A percentile compares a stretch with the other conserved stretches of the same genome.
phyloP scores from a whole-genome alignment of 2,329 filamentous ascomycete species.

The Pestalotiopsis sp. region DNA sequence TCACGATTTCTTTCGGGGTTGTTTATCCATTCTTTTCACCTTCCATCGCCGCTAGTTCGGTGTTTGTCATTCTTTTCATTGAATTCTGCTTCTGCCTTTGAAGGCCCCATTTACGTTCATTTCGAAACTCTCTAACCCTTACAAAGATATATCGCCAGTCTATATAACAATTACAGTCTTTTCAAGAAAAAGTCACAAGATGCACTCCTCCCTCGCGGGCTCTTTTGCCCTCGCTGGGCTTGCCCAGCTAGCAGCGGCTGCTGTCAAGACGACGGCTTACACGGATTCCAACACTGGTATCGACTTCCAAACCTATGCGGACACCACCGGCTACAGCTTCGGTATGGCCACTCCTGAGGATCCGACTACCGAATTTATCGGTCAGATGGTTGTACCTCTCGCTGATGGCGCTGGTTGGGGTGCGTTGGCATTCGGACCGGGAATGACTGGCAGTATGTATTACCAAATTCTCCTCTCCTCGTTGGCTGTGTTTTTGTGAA shows the following conservation, averaged over 20 bases:
- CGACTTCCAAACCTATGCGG: neutral
- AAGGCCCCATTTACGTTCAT: neutral
- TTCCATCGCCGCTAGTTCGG: conserved; percentile 8
- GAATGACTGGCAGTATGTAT: conserved; percentile 5
- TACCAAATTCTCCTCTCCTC: neutral
- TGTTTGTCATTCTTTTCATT: conserved; percentile 5
- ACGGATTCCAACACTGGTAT: conserved; percentile 11
- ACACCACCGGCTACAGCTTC: conserved; percentile 5
- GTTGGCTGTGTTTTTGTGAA: neutral
- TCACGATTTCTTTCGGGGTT: neutral
- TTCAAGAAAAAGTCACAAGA: neutral
- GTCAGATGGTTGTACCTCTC: neutral
- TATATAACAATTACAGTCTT: neutral
- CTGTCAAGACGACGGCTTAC: conserved; percentile 2
- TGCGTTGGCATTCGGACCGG: neutral
- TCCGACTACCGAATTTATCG: conserved; percentile 1
- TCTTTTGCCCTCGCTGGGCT: conserved; percentile 2
- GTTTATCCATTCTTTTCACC: conserved; percentile 4
- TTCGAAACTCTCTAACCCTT: neutral
- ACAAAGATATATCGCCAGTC: neutral
- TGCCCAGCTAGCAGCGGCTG: neutral
- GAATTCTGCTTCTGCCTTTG: neutral
- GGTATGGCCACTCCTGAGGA: conserved; percentile 4
- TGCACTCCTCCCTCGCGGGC: neutral
- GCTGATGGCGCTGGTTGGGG: conserved; percentile 7